Conservation (phyloP, 1,284 basidiomycete species). For the Erythrobasidium hasegawianum region DNA sequence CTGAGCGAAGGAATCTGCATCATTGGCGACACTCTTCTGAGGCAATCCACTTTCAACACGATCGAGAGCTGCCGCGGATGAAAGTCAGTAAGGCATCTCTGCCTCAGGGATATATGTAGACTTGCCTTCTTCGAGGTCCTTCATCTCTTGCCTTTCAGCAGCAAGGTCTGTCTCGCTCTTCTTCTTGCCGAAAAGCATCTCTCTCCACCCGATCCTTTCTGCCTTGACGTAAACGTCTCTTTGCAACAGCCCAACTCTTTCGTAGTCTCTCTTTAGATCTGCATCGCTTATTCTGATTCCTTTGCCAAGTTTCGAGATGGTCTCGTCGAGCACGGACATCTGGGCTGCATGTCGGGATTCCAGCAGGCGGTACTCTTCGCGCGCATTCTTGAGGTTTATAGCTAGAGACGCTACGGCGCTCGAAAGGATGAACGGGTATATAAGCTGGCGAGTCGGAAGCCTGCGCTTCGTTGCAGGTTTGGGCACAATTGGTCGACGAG, state of each 20-base stretch:
- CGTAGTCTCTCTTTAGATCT: slow-evolving; percentile 38
- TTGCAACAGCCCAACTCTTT: slow-evolving; percentile 37
- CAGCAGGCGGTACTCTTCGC: slow-evolving; percentile 31
- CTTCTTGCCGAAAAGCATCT: slow-evolving; percentile 42
- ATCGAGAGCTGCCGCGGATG: too few relatives aligned
- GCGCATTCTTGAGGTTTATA: slow-evolving; percentile 40
- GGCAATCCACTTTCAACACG: too few relatives aligned
- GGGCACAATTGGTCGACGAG: background rate
- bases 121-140: slow-evolving; percentile 41
- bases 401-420: slow-evolving; percentile 42
- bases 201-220: slow-evolving; percentile 39
- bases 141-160: slow-evolving; percentile 35
- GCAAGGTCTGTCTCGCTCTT: slow-evolving; percentile 35
- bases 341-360: slow-evolving; percentile 37
- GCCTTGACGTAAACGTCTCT: slow-evolving; percentile 28
- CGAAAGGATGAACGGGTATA: slow-evolving; percentile 42
- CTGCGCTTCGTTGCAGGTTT: slow-evolving; percentile 33
- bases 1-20: too few relatives aligned
- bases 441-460: slow-evolving; percentile 7
- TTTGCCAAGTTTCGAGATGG: background rate
- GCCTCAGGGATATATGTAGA: too few relatives aligned
- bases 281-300: slow-evolving; percentile 20
- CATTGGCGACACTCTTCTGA: too few relatives aligned
- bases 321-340: slow-evolving; percentile 38
- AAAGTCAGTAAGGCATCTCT: too few relatives aligned